Evolutionary conservation across 2,329 filamentous ascomycete species (phyloP).

Genomic region (Botryotinia calthae): DNA sequence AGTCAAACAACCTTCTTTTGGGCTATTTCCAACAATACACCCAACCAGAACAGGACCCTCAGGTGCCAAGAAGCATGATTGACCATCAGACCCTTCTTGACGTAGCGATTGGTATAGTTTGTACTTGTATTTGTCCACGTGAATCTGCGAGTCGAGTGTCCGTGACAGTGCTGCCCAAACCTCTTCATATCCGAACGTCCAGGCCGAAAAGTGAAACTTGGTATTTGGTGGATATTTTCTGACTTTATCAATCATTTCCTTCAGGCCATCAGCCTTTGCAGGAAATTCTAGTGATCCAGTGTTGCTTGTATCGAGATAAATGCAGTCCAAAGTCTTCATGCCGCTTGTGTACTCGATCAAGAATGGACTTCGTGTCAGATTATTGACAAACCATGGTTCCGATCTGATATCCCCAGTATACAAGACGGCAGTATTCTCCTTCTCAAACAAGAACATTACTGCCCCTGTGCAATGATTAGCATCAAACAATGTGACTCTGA

Average conservation of each 20-base stretch:
- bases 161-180: constrained; percentile 82
- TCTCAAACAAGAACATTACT: constrained; percentile 90
- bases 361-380: constrained; percentile 66
- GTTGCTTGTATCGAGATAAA: constrained; percentile 90
- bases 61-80: constrained; percentile 43
- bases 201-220: constrained; percentile 78
- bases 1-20: constrained; percentile 70
- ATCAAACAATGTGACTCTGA: constrained; percentile 82
- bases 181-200: constrained; percentile 93
- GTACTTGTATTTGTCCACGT: constrained; percentile 80
- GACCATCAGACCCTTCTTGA: constrained; percentile 42
- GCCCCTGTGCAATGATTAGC: constrained; percentile 90
- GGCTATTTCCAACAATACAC: constrained; percentile 70
- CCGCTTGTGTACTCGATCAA: constrained; percentile 72
- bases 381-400: constrained; percentile 82
- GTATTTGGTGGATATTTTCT: constrained; percentile 67
- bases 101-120: constrained; percentile 65
- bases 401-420: constrained; percentile 89
- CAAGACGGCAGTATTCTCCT: constrained; percentile 66
- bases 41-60: constrained; percentile 70
- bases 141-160: constrained; percentile 66
- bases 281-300: constrained; percentile 48
- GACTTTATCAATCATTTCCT: constrained; percentile 70
- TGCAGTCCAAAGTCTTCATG: constrained; percentile 66
- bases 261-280: constrained; percentile 70